phyloP scores from a whole-genome alignment of 176 grass and related monocot species.

The Urochloa ruziziensis region DNA sequence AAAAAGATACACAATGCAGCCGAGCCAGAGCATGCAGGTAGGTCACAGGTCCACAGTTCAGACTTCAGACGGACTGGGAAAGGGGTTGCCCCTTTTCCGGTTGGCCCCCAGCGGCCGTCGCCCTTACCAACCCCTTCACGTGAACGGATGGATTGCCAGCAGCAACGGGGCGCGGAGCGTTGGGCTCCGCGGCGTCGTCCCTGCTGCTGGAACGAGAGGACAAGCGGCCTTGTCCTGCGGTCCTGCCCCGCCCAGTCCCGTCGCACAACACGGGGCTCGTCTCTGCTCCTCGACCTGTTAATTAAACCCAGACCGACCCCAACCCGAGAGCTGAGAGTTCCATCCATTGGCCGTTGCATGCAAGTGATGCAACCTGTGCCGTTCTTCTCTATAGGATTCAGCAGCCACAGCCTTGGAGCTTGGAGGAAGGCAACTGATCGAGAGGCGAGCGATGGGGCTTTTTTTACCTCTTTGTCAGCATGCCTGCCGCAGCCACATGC shows the following conservation, averaged over 20 bases:
- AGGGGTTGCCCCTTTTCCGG: background rate
- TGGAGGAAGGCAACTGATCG: background rate
- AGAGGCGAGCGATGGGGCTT: too few species aligned
- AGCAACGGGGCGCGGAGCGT: background rate
- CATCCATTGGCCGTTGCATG: background rate
- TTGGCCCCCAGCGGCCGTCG: background rate
- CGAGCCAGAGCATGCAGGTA: background rate
- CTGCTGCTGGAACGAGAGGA: background rate
- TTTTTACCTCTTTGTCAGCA: background rate
- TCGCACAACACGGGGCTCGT: background rate
- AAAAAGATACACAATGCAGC: conserved; percentile 3
- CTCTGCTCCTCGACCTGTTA: too few species aligned
- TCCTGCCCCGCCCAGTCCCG: background rate
- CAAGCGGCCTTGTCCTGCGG: background rate
- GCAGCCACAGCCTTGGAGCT: background rate
- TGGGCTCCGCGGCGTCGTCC: background rate
- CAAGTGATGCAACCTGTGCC: background rate
- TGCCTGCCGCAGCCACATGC: background rate
- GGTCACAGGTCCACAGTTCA: conserved; percentile 30
- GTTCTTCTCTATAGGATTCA: background rate
- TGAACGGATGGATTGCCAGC: background rate
- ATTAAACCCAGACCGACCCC: too few species aligned
- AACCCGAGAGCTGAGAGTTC: background rate
- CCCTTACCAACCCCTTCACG: conserved; percentile 34
- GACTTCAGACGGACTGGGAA: conserved; percentile 6